These are phyloP conservation scores for Tagetes patula DNA, from an alignment of 129 eudicot species.

Conservation along the genomic window DNA sequence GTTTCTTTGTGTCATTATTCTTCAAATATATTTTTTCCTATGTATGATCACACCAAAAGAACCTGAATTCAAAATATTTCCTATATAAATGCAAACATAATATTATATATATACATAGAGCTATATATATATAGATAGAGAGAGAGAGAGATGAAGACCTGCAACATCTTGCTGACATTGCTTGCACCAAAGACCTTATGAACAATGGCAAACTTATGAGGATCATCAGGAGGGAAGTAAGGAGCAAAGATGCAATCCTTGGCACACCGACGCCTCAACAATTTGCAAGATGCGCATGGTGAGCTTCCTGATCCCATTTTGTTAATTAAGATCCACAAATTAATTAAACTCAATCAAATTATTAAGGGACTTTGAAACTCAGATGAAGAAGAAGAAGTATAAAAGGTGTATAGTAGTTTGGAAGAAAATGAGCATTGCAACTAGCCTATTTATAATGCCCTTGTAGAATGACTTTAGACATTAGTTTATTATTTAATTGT, in stretches of 20 bases:
- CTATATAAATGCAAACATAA: not conserved
- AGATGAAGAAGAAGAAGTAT: slow-evolving; percentile 19
- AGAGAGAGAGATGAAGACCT: slow-evolving; percentile 42
- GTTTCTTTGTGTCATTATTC: too few relatives aligned
- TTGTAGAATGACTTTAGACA: slow-evolving; percentile 28
- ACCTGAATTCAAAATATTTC: not conserved
- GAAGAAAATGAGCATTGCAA: slow-evolving; percentile 50
- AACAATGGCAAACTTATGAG: slow-evolving; percentile 95
- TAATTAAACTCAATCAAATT: not conserved
- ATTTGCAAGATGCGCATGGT: slow-evolving; percentile 95
- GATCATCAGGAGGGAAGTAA: slow-evolving; percentile 92
- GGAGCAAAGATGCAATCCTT: slow-evolving; percentile 92
- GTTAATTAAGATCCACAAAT: not conserved
- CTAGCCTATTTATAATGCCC: slow-evolving; percentile 55
- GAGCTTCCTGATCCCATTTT: slow-evolving; percentile 73
- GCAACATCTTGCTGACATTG: slow-evolving; percentile 97
- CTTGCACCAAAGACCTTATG: slow-evolving; percentile 97
- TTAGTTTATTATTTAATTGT: not conserved
- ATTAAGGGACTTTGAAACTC: not conserved
- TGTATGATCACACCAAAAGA: not conserved
- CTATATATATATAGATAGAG: not conserved
- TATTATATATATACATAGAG: not conserved
- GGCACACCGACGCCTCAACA: slow-evolving; percentile 83
- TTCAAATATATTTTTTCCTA: too few relatives aligned
- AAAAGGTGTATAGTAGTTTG: slow-evolving; percentile 35